Conservation (phyloP, 257 asterid genomes). For the Buddleja alternifolia region DNA sequence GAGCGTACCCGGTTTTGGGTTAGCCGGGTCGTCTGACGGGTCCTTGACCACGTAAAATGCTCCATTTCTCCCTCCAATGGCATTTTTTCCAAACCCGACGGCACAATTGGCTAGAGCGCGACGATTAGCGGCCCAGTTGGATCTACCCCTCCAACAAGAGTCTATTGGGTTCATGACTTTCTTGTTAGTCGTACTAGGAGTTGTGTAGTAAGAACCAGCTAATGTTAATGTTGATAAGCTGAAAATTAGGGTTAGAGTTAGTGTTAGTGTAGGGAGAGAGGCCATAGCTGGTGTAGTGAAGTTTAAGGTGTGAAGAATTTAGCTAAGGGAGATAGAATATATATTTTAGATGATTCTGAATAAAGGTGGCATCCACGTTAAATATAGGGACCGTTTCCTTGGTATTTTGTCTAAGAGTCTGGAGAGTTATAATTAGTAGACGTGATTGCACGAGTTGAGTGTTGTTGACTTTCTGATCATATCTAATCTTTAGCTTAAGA, state of each 20-base stretch:
- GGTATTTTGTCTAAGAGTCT: constrained; percentile 29
- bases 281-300: constrained; percentile 42
- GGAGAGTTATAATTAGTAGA: constrained; percentile 30
- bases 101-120: constrained; percentile 70
- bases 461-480: constrained; percentile 35
- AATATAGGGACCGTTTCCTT: constrained; percentile 35
- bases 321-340: constrained; percentile 27
- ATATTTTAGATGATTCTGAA: constrained; percentile 25
- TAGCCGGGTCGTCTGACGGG: constrained; percentile 59
- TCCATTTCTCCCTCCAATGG: constrained; percentile 72
- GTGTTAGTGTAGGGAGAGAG: constrained; percentile 31
- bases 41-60: constrained; percentile 58
- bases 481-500: neutral
- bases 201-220: constrained; percentile 29
- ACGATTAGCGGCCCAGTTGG: constrained; percentile 73
- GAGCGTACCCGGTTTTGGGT: constrained; percentile 76
- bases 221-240: constrained; percentile 22
- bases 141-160: constrained; percentile 66
- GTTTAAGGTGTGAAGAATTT: constrained; percentile 15
- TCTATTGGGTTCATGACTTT: constrained; percentile 62
- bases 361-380: constrained; percentile 60
- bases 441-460: constrained; percentile 67
- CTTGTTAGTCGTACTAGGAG: constrained; percentile 18
- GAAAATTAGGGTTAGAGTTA: constrained; percentile 36
- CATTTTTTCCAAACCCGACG: constrained; percentile 67